Evolutionary conservation across 352 stramenopile species (phyloP), one percentile per base, ranked within the genome.

Genomic region (Halophytophthora polymorphica): DNA sequence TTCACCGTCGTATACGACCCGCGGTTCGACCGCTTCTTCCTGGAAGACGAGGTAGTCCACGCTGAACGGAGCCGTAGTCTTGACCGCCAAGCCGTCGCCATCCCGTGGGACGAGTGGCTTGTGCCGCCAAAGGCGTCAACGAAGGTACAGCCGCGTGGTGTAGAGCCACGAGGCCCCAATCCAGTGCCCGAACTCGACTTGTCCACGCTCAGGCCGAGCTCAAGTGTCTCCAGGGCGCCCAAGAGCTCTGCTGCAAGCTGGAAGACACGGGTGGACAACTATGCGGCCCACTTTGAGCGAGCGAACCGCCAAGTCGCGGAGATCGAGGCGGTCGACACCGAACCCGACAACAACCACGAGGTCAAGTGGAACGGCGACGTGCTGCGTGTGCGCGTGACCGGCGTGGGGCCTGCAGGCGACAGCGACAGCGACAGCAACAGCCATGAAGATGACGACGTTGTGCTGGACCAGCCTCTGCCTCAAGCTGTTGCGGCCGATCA

Each of bases 1-100:
- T 73, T 71, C 35, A 53, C 50, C 22, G 64, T 83, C 29, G 64
- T 83, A 29, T 82, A 83, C 36, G 64, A 86, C 17, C 61, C 64
- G 4, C 33, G 25, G 1, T 71, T 67, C 34, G 71, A 80, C 36
- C 69, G 66, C 17, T 86, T 86, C 41, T 72, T 86, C 21, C 58
- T 83, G 2, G 53, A 65, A 37, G 69, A 82, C 11, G 51, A 65
- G 28, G 14, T 22, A 36, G 40, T 53, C 14, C 40, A 57, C 41
- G 11, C 3, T 25, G 15, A 49, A 13, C 36, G 29, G 28, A 55
- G 17, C 14, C 17, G 43, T 5, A 38, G 10, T 3, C 33, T 54
- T 4, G n/a, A 45, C 0, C 41, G 39, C 34, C 38, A 59, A 46
- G 19, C 13, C 11, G 25, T 50, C 36, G 45, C 37, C 6, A 59